Percentiles rank a stretch among this genome's conserved stretches.
phyloP scores from a whole-genome alignment of 192 early-diverging fungal genomes.

The Funneliformis geosporum region DNA sequence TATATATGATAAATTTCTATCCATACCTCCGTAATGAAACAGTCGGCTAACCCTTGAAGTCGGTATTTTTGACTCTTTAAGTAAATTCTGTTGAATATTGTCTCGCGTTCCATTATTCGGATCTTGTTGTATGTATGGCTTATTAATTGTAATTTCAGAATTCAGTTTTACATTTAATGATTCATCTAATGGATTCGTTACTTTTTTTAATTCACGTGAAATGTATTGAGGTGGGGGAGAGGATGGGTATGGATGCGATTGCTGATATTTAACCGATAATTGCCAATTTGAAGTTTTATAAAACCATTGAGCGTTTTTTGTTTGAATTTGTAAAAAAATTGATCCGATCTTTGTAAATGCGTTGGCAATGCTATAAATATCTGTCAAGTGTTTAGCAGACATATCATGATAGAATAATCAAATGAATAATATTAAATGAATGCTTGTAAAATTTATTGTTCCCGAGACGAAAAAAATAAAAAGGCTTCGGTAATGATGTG shows the following conservation, averaged over 20 bases:
- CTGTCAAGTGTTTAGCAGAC: background rate
- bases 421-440: no score
- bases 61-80: constrained; percentile 68
- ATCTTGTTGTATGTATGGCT: background rate
- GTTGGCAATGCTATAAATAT: constrained; percentile 4
- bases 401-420: background rate
- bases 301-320: constrained; percentile 8
- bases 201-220: background rate
- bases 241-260: background rate
- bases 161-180: background rate
- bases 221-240: background rate
- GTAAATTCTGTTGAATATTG: background rate
- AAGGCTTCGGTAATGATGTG: no score
- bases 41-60: constrained; percentile 74
- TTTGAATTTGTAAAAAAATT: constrained; percentile 15
- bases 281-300: constrained; percentile 27
- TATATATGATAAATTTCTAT: background rate
- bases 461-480: no score
- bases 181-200: background rate
- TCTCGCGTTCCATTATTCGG: background rate
- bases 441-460: no score
- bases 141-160: background rate
- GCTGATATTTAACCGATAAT: constrained; percentile 4
- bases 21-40: constrained; percentile 76
- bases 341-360: background rate